These are phyloP conservation scores for Penicillium sp. DNA, from an alignment of 2,329 filamentous ascomycete genomes.

Conservation along the genomic window DNA sequence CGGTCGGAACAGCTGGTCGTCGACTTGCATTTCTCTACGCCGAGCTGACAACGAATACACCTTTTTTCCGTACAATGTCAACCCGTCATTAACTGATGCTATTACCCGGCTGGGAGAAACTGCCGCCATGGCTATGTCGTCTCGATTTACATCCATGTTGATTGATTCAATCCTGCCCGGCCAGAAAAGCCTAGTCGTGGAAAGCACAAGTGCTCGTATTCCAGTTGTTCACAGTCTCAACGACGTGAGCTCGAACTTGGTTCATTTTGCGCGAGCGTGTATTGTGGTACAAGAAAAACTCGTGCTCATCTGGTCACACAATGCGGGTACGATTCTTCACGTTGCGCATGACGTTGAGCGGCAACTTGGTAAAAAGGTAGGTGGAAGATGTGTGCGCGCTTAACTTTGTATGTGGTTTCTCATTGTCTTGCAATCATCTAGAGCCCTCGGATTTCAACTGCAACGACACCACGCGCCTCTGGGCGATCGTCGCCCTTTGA, in stretches of 20 bases:
- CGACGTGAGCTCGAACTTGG: conserved; percentile 2
- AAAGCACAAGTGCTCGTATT: conserved; percentile 6
- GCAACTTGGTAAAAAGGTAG: conserved; percentile 8
- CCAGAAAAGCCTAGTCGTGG: conserved; percentile 5
- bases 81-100: conserved; percentile 1
- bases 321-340: conserved; percentile 7
- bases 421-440: neutral
- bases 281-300: conserved; percentile 4
- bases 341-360: conserved; percentile 12
- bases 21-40: conserved; percentile 4
- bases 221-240: conserved; percentile 4
- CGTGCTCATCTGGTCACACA: conserved; percentile 10
- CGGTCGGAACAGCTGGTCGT: conserved; percentile 1
- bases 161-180: conserved; percentile 1
- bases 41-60: conserved; percentile 1
- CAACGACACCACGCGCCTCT: conserved; percentile 7
- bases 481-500: conserved; percentile 9
- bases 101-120: conserved; percentile 3
- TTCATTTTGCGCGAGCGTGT: conserved; percentile 4
- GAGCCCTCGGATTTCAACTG: conserved; percentile 5
- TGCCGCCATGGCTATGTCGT: conserved; percentile 4
- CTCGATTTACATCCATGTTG: conserved; percentile 2
- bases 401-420: neutral
- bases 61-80: conserved; percentile 4
- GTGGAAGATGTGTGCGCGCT: neutral